Evolutionary conservation across 2,329 filamentous ascomycete genomes (phyloP).

Genomic region (Scedosporium boydii): DNA sequence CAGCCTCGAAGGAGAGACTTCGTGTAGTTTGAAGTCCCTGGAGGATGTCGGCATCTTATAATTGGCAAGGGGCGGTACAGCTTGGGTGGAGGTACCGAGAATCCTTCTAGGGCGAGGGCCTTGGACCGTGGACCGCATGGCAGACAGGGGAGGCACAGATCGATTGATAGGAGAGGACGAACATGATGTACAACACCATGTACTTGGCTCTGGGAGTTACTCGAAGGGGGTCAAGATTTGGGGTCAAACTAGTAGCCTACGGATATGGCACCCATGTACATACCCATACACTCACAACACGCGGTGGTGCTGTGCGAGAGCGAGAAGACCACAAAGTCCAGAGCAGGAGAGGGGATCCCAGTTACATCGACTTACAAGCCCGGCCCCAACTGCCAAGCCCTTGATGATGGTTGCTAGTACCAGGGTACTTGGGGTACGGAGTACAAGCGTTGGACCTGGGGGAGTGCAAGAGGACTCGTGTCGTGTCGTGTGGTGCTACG

Average conservation of each 20-base stretch:
- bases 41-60: slow-evolving; percentile 1
- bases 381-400: not conserved
- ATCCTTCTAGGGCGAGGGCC: not conserved
- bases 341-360: not conserved
- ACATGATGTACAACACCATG: not conserved
- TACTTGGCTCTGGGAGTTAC: not conserved
- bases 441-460: not conserved
- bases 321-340: not conserved
- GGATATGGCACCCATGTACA: not conserved
- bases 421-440: not conserved
- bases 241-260: not conserved
- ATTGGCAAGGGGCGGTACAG: slow-evolving; percentile 3
- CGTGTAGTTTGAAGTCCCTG: not conserved
- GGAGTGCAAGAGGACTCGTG: too few relatives aligned
- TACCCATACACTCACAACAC: not conserved
- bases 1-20: slow-evolving; percentile 1
- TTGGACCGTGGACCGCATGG: slow-evolving; percentile 1
- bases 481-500: too few relatives aligned
- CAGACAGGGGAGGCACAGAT: slow-evolving; percentile 1
- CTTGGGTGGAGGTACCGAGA: not conserved
- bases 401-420: not conserved
- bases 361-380: not conserved
- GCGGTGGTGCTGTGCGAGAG: not conserved
- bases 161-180: not conserved
- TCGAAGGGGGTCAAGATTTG: not conserved